Evolutionary conservation across 768 basidiomycete species (phyloP), one percentile per base, ranked within the genome.

Genomic region (Trichaptum fuscoviolaceum): DNA sequence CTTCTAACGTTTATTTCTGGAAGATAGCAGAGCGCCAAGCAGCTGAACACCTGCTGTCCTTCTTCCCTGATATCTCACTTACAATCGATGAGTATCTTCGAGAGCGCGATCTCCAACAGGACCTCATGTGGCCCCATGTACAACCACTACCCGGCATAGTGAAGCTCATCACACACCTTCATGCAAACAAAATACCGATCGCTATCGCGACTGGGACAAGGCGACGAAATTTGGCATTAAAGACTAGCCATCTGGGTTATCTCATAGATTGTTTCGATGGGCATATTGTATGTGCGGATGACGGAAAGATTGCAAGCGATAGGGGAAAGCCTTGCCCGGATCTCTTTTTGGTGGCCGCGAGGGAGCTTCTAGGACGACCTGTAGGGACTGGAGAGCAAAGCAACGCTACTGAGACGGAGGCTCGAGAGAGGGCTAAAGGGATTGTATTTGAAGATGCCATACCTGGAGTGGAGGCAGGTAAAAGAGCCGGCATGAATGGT

Each of bases 401-500:
- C 24, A 75, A 71, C 66, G 73, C 67, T 0, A 70, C 72, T 23
- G 75, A 78, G 23, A 75, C 70, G 57, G 77, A 86, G 70, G 70
- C 70, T 36, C 73, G 69, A 35, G 87, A 87, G 73, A 80, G 91
- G 57, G 74, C 74, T 35, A 85, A 80, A 67, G 92, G 92, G 0
- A 78, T 96, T 0, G 87, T 96, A 1, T 91, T 96, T 67, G 93
- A 96, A 75, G 93, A 96, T 74, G 87, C 86, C 3, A 76, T 92
- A 57, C 85, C 85, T 0, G 93, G 93, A 0, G 79, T 95, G 69
- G 85, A 89, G 69, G 92, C 92, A 7, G 93, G 88, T 3, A 91
- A 90, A 73, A 81, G 90, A 66, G 93, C 93, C 2, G 92, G 91
- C 12, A 95, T 95, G 93, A 83, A 87, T 66, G 92, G 93, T 93